Conservation (phyloP, 345 rosid species). For the Eucalyptus erythrocorys region DNA sequence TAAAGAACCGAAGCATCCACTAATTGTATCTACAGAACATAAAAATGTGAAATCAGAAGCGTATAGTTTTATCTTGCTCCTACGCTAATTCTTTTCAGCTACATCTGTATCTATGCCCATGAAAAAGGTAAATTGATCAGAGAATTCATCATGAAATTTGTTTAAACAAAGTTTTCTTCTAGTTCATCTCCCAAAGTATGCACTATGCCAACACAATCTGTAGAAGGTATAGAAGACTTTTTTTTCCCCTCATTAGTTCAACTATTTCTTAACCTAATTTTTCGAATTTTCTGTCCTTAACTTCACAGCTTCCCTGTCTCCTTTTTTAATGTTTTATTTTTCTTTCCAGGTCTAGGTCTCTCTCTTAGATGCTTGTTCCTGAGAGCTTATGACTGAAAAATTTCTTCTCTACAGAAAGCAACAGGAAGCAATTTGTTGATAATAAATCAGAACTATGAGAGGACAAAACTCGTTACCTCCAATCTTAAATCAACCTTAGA, state of each 20-base stretch:
- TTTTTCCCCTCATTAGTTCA: not conserved
- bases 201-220: not conserved
- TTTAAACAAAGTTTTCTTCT: not conserved
- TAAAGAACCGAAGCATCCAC: not conserved
- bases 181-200: not conserved
- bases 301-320: not conserved
- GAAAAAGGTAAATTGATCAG: not conserved
- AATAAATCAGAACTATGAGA: not conserved
- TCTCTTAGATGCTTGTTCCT: not conserved
- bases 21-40: not conserved
- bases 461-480: conserved; percentile 16
- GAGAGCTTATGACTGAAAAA: not conserved
- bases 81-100: not conserved
- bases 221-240: not conserved
- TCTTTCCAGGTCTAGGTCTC: not conserved
- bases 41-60: not conserved
- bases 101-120: not conserved
- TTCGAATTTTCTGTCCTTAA: not conserved
- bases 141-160: not conserved
- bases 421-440: not conserved
- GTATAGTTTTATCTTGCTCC: not conserved
- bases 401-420: not conserved
- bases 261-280: not conserved
- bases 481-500: conserved; percentile 17
- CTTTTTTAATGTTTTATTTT: not conserved